These are phyloP conservation scores for Colletotrichum sp. DNA, from an alignment of 2,329 filamentous ascomycete species.

Conservation along the genomic window DNA sequence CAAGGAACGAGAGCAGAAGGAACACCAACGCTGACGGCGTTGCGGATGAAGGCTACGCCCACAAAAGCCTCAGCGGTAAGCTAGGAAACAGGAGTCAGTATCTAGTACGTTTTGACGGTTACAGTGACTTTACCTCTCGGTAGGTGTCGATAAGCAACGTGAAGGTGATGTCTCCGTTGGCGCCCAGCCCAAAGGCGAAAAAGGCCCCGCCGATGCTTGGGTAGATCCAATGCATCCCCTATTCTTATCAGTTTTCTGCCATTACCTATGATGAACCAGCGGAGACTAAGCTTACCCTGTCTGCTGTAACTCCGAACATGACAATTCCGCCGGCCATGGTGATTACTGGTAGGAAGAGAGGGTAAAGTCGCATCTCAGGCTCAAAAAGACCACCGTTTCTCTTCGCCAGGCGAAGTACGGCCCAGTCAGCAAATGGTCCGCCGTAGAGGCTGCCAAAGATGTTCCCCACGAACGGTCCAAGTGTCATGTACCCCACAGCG, in stretches of 20 bases:
- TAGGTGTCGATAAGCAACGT: slow-evolving; percentile 41
- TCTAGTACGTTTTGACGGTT: background rate
- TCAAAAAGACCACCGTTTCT: slow-evolving; percentile 45
- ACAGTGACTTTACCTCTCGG: slow-evolving; percentile 30
- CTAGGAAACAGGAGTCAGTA: slow-evolving; percentile 1
- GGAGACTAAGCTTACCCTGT: slow-evolving; percentile 28
- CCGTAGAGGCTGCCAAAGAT: slow-evolving; percentile 40
- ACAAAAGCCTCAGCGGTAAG: slow-evolving; percentile 34
- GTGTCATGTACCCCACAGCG: slow-evolving; percentile 28
- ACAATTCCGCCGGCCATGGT: slow-evolving; percentile 35
- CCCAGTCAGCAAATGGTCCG: slow-evolving; percentile 41
- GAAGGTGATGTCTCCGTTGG: slow-evolving; percentile 36
- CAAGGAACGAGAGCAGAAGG: slow-evolving; percentile 34
- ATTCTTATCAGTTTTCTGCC: background rate
- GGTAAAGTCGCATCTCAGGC: slow-evolving; percentile 46
- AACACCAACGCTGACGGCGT: slow-evolving; percentile 31
- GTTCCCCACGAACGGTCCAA: slow-evolving; percentile 39
- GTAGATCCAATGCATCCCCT: slow-evolving; percentile 43
- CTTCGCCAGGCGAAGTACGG: slow-evolving; percentile 38
- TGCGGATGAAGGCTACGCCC: slow-evolving; percentile 35
- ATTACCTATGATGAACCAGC: slow-evolving; percentile 24
- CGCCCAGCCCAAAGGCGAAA: slow-evolving; percentile 41
- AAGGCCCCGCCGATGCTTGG: slow-evolving; percentile 38
- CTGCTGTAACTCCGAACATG: slow-evolving; percentile 39
- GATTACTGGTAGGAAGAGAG: slow-evolving; percentile 29